Evolutionary conservation across 768 basidiomycete species (phyloP).

Genomic region (Lanmaoa pseudosensibilis): DNA sequence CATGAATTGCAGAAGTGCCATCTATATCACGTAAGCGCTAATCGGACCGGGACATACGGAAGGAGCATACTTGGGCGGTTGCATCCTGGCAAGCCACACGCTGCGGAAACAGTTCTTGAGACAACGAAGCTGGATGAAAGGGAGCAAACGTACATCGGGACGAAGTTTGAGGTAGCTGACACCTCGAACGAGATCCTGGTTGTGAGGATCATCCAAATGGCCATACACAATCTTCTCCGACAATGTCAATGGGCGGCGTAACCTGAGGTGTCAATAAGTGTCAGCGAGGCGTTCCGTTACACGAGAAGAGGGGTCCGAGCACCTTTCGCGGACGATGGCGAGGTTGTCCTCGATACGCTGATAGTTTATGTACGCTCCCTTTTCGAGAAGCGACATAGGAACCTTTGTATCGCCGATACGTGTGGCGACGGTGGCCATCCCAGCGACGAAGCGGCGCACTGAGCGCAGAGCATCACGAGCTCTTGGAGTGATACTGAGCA

Average conservation of each 20-base stretch:
- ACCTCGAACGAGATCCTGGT: constrained; percentile 89
- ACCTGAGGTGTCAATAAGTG: constrained; percentile 41
- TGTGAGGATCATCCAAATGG: constrained; percentile 91
- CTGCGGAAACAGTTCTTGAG: constrained; percentile 36
- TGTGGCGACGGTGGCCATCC: constrained; percentile 79
- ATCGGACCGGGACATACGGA: constrained; percentile 16
- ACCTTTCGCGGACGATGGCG: constrained; percentile 83
- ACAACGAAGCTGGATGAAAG: not conserved
- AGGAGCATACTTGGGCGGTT: constrained; percentile 66
- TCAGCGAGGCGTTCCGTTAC: not conserved
- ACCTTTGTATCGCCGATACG: constrained; percentile 90
- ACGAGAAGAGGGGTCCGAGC: constrained; percentile 2
- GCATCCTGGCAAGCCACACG: constrained; percentile 92
- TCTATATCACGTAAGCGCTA: constrained; percentile 54
- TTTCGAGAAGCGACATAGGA: constrained; percentile 83
- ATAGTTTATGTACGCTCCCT: constrained; percentile 86
- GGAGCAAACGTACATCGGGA: constrained; percentile 74
- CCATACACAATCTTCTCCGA: constrained; percentile 98
- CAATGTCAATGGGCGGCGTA: constrained; percentile 86
- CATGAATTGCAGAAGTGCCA: constrained; percentile 99
- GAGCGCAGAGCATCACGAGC: constrained; percentile 54
- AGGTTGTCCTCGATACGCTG: constrained; percentile 99
- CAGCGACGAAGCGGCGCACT: constrained; percentile 54
- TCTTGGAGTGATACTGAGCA: constrained; percentile 59
- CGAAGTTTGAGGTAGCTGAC: constrained; percentile 95